Evolutionary conservation across 2,329 filamentous ascomycete genomes (phyloP), one percentile per base, ranked within the genome.

Genomic region (Huntiella savannae): DNA sequence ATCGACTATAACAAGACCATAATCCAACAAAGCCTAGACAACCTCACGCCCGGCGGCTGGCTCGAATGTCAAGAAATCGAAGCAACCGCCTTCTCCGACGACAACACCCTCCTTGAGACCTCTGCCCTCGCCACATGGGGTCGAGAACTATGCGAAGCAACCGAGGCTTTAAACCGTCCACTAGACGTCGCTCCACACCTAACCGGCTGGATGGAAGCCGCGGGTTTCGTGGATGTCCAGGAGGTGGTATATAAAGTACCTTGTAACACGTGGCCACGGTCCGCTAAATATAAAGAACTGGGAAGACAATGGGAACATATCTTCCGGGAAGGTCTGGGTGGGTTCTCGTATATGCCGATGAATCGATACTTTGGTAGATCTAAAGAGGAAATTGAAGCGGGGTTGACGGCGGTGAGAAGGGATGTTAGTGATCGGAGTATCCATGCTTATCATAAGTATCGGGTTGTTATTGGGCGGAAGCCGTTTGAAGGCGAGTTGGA

Each of bases 161-260:
- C 60, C 1, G 57, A 55, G 15, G 51, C 53, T 0, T 59, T 63
- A 15, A 52, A 60, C 13, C 63, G 67, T 4, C 60, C 64, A 2
- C 54, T 65, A 5, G 52, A 60, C 39, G 54, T 63, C 38, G 60
- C 56, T 12, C 53, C 55, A 3, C 53, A 54, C 19, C 55, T 65
- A 7, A 61, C 58, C 46, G 54, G 58, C 13, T 59, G 62, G 37
- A 65, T 63, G 51, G 54, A 62, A 40, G 63, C 67, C 19, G 69
- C 64, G 1, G 73, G 73, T 0, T 76, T 76, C 51, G 64, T 70
- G 5, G 68, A 75, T 45, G 63, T 76, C 10, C 62, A 66, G 28
- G 63, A 75, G 54, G 60, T 59, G 16, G 54, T 69, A 1, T 71
- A 69, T 56, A 73, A 69, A 55, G 59, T 75, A 34, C 73, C 73